These are phyloP conservation scores for Dactylellina haptotyla DNA, from an alignment of 2,329 filamentous ascomycete species.

Conservation along the genomic window DNA sequence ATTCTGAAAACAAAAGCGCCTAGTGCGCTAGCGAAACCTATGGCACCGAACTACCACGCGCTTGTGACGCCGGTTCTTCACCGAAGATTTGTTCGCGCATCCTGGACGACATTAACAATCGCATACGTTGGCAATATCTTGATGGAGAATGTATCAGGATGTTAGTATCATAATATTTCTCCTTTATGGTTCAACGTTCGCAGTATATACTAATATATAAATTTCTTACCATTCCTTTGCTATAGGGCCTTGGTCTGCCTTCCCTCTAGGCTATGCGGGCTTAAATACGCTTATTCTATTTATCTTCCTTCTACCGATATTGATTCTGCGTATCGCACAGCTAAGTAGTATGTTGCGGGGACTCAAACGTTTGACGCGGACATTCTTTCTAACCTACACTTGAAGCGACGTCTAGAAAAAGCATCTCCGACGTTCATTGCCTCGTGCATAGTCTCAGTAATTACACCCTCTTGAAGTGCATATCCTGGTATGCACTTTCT, in stretches of 20 bases:
- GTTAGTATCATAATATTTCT: constrained; percentile 42
- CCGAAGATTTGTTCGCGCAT: constrained; percentile 57
- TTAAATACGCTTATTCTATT: constrained; percentile 56
- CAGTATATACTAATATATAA: background rate
- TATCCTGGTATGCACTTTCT: constrained; percentile 56
- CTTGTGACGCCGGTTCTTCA: constrained; percentile 57
- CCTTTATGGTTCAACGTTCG: background rate
- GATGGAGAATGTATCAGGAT: constrained; percentile 56
- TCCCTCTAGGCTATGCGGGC: constrained; percentile 55
- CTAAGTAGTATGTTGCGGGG: constrained; percentile 53
- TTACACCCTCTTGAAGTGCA: constrained; percentile 54
- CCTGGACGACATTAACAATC: constrained; percentile 53
- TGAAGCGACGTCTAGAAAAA: constrained; percentile 53
- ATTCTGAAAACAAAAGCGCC: constrained; percentile 49
- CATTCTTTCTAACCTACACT: background rate
- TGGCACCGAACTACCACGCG: constrained; percentile 57
- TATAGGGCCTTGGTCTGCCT: constrained; percentile 56
- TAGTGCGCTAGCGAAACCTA: constrained; percentile 51
- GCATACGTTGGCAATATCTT: constrained; percentile 57
- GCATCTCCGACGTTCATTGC: constrained; percentile 55
- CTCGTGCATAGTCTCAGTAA: constrained; percentile 52
- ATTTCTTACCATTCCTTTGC: constrained; percentile 20
- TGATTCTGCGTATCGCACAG: constrained; percentile 57
- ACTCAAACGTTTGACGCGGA: background rate
- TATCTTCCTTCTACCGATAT: constrained; percentile 55